A percentile compares a stretch with the other conserved stretches of the same genome.
Conservation (phyloP, 2,329 filamentous ascomycete genomes). For the Diaporthe sp. region DNA sequence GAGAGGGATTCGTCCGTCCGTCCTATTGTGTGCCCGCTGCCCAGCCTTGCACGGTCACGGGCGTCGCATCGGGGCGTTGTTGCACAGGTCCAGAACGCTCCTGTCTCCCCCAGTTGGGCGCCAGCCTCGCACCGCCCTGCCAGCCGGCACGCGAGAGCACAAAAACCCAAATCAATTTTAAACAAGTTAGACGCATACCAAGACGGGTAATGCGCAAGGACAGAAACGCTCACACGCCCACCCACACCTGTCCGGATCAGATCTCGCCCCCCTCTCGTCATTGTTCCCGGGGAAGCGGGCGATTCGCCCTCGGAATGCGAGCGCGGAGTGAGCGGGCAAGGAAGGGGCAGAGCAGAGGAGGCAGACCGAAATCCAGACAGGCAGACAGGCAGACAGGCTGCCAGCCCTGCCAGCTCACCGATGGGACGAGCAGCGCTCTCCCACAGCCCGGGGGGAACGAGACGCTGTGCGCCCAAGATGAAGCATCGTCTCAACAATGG, state of each 20-base stretch:
- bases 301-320: conserved; percentile 26
- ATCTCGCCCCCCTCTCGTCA: background rate
- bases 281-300: conserved; percentile 14
- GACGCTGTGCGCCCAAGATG: conserved; percentile 14
- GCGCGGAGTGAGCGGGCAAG: background rate
- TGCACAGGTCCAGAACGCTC: conserved; percentile 25
- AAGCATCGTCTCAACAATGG: conserved; percentile 19
- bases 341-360: background rate
- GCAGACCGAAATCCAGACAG: background rate
- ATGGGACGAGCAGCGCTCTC: background rate
- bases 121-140: conserved; percentile 27
- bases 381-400: background rate
- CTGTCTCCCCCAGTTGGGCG: background rate
- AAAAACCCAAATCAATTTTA: conserved; percentile 30
- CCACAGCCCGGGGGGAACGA: background rate
- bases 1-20: conserved; percentile 19
- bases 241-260: background rate
- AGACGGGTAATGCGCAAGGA: conserved; percentile 34
- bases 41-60: conserved; percentile 33
- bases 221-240: conserved; percentile 5
- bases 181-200: conserved; percentile 31
- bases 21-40: conserved; percentile 30
- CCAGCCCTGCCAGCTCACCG: background rate
- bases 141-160: conserved; percentile 13
- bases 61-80: conserved; percentile 29